Base-by-base conservation (phyloP, 73 alveolate species). In the Paramecium pentaurelia region DNA sequence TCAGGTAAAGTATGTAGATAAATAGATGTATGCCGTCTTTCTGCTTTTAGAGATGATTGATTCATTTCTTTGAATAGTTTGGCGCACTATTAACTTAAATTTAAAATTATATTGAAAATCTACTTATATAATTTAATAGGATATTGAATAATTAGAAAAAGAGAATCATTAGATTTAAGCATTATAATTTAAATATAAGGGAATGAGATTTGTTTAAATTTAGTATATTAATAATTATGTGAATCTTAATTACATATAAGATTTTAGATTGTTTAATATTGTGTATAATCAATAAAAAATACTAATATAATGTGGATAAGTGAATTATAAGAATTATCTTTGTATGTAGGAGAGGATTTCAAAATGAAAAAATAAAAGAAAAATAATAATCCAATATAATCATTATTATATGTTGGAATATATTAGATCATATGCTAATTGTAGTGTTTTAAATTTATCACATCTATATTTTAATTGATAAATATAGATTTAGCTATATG, bases 61-160 rank as follows among this genome's bases (percentile, higher is more conserved):
- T 25, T 73, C 87, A 73, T 73, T 54, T 73, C 36, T 73, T n/a
- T 37, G 84, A 12, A 6, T 27, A 64, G 30, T 28, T 54, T 64
- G 84, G 84, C 84, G 84, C 84, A 64, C 42, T 64, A 64, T 12
- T 25, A 64, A 36, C 40, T 73, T 73, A 38, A 73, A 73, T 37
- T 37, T 73, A 37, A 73, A 37, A 73, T 37, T 54, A n/a, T 54
- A 54, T 54, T 54, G 32, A 25, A 54, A 54, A 54, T 54, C 70
- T 54, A 54, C 25, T 54, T 18, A 18, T 54, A 54, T 54, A 54
- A 54, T 18, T 54, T 22, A 14, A 4, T 4, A 18, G 9, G 2
- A 51, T 12, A n/a, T 51, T 16, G 68, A 51, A 51, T 51, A 51
- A 51, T 18, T 30, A 44, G 70, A 40, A 60, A 22, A 60, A 60